Percentiles rank a stretch among this genome's conserved stretches.
Evolutionary conservation across 2,329 filamentous ascomycete species (phyloP).

Genomic region (Nigrospora oryzae): DNA sequence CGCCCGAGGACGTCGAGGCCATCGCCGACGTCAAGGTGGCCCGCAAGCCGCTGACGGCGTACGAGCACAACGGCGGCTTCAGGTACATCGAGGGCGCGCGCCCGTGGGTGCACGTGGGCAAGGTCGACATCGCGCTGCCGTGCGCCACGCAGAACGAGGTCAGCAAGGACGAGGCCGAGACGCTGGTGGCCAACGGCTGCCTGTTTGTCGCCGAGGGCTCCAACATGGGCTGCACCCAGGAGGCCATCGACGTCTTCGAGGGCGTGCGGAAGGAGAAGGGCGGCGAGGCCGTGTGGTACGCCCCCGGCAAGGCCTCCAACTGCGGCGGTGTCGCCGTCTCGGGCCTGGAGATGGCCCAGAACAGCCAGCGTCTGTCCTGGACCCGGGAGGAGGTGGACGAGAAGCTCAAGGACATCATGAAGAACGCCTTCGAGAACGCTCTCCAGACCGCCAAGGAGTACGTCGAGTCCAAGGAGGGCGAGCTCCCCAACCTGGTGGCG

Average conservation of each 20-base stretch:
- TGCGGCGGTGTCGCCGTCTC: conserved; percentile 95
- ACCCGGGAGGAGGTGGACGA: conserved; percentile 81
- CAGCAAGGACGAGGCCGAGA: conserved; percentile 79
- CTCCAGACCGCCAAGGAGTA: conserved; percentile 86
- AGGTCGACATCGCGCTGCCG: conserved; percentile 85
- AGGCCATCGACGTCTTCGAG: conserved; percentile 91
- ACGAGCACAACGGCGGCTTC: conserved; percentile 55
- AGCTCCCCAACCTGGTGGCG: conserved; percentile 82
- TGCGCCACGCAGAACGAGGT: conserved; percentile 98
- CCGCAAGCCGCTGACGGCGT: conserved; percentile 71
- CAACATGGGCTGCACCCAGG: conserved; percentile 98
- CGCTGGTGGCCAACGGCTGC: conserved; percentile 66
- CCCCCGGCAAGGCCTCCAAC: conserved; percentile 94
- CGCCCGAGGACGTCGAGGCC: conserved; percentile 65
- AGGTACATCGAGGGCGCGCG: conserved; percentile 81
- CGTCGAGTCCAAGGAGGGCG: conserved; percentile 67
- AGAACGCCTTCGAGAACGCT: conserved; percentile 83
- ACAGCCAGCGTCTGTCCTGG: conserved; percentile 80
- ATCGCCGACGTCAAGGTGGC: conserved; percentile 84
- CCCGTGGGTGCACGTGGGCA: conserved; percentile 84
- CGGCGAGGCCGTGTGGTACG: conserved; percentile 78
- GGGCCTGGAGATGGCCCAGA: conserved; percentile 98
- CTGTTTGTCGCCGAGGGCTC: conserved; percentile 91
- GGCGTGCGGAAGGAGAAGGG: conserved; percentile 63
- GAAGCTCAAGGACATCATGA: conserved; percentile 92